Base-by-base conservation (phyloP, 371 early-diverging fungal species). In the Mortierella sp. region DNA sequence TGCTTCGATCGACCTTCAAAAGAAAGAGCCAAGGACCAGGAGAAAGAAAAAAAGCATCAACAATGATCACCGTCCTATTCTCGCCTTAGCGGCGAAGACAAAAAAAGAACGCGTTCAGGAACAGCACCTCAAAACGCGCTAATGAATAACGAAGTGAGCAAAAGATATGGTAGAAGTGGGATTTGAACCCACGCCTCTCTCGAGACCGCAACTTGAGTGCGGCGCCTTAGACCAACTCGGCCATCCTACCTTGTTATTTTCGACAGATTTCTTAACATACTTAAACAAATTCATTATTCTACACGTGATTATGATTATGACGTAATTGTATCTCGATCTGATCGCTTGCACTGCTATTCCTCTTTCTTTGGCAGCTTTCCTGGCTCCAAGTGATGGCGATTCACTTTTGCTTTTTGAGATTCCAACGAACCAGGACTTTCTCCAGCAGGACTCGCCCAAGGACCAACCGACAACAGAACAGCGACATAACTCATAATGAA, bases 401-500 rank as follows among this genome's bases (percentile, higher is more conserved):
- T 64, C 64, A 37, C 37, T 24, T 24, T 61, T 40, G 43, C 14
- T 28, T 34, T 61, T 40, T 67, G 34, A 37, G 67, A 67, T 40
- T 67, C 43, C 57, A 28, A 28, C 43, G 40, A 67, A 40, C 67
- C 67, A 67, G 67, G 67, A 67, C 70, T 21, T 37, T 54, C 31
- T 53, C 64, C 64, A 77, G 73, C 73, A 54, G 61, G 34, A 44
- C 69, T 69, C 73, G 31, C 48, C 31, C 28, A 51, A 55, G 16
- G 19, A 59, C 61, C 34, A 14, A 59, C 59, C 59, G 51, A 55
- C 24, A 28, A 28, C 59, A 8, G 61, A 67, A 37, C 67, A 21
- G 13, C 67, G 37, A 16, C 43, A 64, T 16, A 71, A 46, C 31
- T 28, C 10, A 80, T 67, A 51, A 96, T 96, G 95, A 95, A 94